Conservation (phyloP, 2,329 filamentous ascomycete genomes). For the Fusarium sp. region DNA sequence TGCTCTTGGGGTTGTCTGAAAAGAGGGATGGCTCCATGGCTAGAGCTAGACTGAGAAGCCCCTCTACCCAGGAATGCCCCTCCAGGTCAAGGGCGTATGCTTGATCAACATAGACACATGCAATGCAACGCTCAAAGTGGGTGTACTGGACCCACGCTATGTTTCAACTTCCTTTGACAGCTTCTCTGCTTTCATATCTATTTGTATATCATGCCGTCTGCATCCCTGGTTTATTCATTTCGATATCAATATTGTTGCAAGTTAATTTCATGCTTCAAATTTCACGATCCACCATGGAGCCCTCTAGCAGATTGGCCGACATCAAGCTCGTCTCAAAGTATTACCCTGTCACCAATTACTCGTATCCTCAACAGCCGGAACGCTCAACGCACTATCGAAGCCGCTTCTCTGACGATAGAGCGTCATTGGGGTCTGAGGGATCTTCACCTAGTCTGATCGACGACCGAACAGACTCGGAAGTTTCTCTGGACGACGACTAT, state of each 20-base stretch:
- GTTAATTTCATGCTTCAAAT: slow-evolving; percentile 37
- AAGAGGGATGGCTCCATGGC: slow-evolving; percentile 40
- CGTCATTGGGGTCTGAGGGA: slow-evolving; percentile 59
- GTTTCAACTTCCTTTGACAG: slow-evolving; percentile 43
- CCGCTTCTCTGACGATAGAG: slow-evolving; percentile 49
- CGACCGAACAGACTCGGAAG: slow-evolving; percentile 63
- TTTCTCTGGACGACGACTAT: slow-evolving; percentile 63
- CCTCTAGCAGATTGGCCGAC: slow-evolving; percentile 51
- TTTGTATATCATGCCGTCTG: slow-evolving; percentile 48
- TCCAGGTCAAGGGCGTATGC: slow-evolving; percentile 42
- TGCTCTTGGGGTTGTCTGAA: slow-evolving; percentile 23
- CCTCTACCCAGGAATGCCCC: slow-evolving; percentile 47
- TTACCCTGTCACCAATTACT: slow-evolving; percentile 56
- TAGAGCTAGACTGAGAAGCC: slow-evolving; percentile 30
- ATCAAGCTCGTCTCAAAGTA: slow-evolving; percentile 56
- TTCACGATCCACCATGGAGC: slow-evolving; percentile 51
- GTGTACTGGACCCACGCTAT: slow-evolving; percentile 42
- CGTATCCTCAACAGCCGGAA: slow-evolving; percentile 51
- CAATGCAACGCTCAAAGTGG: slow-evolving; percentile 35
- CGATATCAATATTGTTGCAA: slow-evolving; percentile 38
- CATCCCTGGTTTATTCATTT: slow-evolving; percentile 43
- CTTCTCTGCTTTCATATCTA: slow-evolving; percentile 34
- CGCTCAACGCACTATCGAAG: slow-evolving; percentile 34
- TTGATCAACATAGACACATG: slow-evolving; percentile 34
- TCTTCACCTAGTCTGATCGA: slow-evolving; percentile 64